phyloP scores from a whole-genome alignment of 768 basidiomycete genomes.

The Tylopilus intermedius region DNA sequence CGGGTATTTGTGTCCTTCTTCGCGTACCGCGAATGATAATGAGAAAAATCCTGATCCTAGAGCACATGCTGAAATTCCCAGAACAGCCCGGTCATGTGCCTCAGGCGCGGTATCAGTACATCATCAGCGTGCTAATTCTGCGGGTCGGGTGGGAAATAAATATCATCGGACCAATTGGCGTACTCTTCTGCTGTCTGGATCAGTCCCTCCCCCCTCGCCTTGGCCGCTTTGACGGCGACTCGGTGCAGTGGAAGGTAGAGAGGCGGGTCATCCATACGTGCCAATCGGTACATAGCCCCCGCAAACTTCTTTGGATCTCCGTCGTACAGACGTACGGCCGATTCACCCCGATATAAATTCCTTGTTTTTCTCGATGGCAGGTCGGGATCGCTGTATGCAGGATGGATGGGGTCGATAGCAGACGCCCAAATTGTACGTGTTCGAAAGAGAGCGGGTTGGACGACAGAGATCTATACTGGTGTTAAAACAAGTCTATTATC shows the following conservation, averaged over 20 bases:
- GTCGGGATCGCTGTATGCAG: constrained; percentile 16
- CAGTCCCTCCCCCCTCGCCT: constrained; percentile 18
- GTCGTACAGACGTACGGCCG: constrained; percentile 1
- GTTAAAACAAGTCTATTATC: background rate
- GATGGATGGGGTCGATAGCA: constrained; percentile 11
- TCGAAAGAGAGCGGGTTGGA: constrained; percentile 24
- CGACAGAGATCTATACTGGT: constrained; percentile 18
- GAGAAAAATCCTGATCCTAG: too few relatives aligned
- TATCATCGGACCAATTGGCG: constrained; percentile 26
- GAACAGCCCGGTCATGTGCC: background rate
- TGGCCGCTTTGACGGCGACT: constrained; percentile 20
- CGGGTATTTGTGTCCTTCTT: too few relatives aligned
- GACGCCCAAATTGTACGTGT: constrained; percentile 8
- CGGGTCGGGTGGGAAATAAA: constrained; percentile 12
- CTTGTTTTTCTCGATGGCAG: constrained; percentile 16
- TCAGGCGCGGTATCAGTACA: background rate
- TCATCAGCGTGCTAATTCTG: constrained; percentile 4
- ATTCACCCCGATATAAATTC: constrained; percentile 9
- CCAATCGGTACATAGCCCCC: constrained; percentile 13
- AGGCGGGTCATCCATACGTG: constrained; percentile 22
- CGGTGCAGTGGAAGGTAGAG: constrained; percentile 25
- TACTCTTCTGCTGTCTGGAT: constrained; percentile 23
- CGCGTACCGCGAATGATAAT: too few relatives aligned
- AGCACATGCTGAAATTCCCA: background rate
- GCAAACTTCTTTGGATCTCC: constrained; percentile 26